phyloP scores from a whole-genome alignment of 1,284 basidiomycete species.

The Mycena sp. region DNA sequence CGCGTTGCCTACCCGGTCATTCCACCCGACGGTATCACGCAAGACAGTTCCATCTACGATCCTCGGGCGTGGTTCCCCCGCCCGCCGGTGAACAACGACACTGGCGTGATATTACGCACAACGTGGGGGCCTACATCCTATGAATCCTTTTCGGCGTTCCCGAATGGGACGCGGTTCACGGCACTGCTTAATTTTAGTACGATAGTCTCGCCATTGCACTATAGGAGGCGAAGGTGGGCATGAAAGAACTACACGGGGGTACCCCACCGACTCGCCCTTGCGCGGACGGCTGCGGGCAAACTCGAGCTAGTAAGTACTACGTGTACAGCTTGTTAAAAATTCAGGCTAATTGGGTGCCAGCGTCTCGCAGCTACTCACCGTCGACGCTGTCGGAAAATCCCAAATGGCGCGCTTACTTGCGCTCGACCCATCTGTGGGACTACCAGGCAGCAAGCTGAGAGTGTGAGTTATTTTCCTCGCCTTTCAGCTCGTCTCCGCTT shows the following conservation, averaged over 20 bases:
- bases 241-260: conserved; percentile 10
- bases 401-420: neutral
- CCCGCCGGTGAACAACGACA: conserved; percentile 2
- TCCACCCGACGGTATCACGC: conserved; percentile 16
- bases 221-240: neutral
- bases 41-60: conserved; percentile 8
- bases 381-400: conserved; percentile 4
- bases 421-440: neutral
- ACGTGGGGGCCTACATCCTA: conserved; percentile 12
- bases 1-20: conserved; percentile 8
- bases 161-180: conserved; percentile 2
- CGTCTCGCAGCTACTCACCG: conserved; percentile 13
- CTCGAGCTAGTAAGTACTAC: conserved; percentile 6
- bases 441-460: too few relatives aligned
- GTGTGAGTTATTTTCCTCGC: too few relatives aligned
- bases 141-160: conserved; percentile 3
- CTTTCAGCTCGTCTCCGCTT: too few relatives aligned
- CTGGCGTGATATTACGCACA: conserved; percentile 14
- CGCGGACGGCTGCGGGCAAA: conserved; percentile 3
- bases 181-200: conserved; percentile 17
- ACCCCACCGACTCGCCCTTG: conserved; percentile 13
- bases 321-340: neutral
- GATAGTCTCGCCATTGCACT: conserved; percentile 1
- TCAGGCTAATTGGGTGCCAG: neutral
- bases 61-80: neutral